Percentiles rank a stretch among this genome's conserved stretches.
Evolutionary conservation across 2,329 filamentous ascomycete genomes (phyloP).

Genomic region (Thielaviopsis ethacetica): DNA sequence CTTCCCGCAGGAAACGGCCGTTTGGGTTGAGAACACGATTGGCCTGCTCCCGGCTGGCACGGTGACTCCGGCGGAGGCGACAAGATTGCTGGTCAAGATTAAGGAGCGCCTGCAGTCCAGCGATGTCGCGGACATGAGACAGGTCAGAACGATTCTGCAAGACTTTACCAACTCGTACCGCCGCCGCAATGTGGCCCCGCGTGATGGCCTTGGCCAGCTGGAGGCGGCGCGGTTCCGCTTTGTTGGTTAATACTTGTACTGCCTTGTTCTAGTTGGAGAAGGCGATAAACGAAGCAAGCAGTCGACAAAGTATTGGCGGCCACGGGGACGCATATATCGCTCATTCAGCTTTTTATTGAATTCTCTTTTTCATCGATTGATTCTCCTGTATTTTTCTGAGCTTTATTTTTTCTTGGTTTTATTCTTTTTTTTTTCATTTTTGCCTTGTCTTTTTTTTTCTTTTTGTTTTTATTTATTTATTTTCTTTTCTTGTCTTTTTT

Average conservation of each 20-base stretch:
- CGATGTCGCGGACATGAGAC: conserved; percentile 44
- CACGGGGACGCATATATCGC: neutral
- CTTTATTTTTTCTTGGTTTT: neutral
- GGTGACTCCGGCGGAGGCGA: conserved; percentile 62
- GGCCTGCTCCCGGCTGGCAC: conserved; percentile 69
- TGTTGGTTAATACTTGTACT: conserved; percentile 20
- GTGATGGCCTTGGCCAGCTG: conserved; percentile 75
- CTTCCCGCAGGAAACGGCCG: conserved; percentile 59
- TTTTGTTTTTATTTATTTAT: neutral
- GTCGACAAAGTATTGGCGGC: neutral
- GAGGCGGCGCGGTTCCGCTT: conserved; percentile 84
- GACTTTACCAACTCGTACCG: conserved; percentile 95
- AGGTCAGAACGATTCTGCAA: conserved; percentile 72
- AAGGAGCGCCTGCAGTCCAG: conserved; percentile 57
- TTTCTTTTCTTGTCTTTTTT: neutral
- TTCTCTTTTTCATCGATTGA: conserved; percentile 2
- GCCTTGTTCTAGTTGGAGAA: conserved; percentile 9
- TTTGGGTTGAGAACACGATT: conserved; percentile 74
- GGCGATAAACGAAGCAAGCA: neutral
- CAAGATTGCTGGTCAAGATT: conserved; percentile 66
- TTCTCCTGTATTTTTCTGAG: conserved; percentile 13
- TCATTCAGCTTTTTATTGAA: conserved; percentile 8
- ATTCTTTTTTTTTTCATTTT: conserved; percentile 1
- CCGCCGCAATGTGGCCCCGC: conserved; percentile 82
- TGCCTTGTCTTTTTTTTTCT: neutral